Percentiles rank a stretch among this genome's conserved stretches.
These are phyloP conservation scores for Leishmania amazonensis DNA, from an alignment of 208 protist species.

Conservation along the genomic window DNA sequence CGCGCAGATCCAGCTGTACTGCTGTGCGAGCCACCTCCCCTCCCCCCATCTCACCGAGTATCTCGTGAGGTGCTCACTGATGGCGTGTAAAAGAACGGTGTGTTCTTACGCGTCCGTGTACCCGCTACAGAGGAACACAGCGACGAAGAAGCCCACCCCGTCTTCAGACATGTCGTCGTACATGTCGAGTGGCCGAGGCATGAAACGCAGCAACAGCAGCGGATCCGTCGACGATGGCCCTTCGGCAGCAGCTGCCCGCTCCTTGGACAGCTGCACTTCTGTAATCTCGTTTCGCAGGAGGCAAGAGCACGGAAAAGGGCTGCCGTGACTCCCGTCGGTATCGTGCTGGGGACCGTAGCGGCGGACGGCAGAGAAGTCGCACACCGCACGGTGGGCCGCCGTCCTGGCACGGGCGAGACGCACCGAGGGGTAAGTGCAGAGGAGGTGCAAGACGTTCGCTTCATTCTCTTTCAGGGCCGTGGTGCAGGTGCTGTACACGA, in stretches of 20 bases:
- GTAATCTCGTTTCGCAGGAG: slow-evolving; percentile 37
- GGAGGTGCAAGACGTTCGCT: slow-evolving; percentile 59
- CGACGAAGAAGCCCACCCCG: slow-evolving; percentile 68
- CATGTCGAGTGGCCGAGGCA: slow-evolving; percentile 27
- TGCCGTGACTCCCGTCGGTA: slow-evolving; percentile 10
- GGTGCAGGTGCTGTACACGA: slow-evolving; percentile 79
- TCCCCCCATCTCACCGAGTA: background rate
- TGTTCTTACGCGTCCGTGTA: slow-evolving; percentile 1
- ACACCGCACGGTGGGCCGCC: slow-evolving; percentile 32
- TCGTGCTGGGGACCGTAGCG: slow-evolving; percentile 1
- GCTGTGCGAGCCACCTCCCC: background rate
- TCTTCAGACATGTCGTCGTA: slow-evolving; percentile 31
- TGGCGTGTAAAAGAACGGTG: background rate
- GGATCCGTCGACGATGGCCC: slow-evolving; percentile 7
- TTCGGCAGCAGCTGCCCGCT: slow-evolving; percentile 11
- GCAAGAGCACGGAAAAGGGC: background rate
- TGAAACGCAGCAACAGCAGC: slow-evolving; percentile 57
- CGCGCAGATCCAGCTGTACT: background rate
- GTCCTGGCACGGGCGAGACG: slow-evolving; percentile 48
- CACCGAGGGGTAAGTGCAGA: slow-evolving; percentile 43
- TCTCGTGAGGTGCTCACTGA: background rate
- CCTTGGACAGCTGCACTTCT: slow-evolving; percentile 26
- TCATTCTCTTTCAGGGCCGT: slow-evolving; percentile 86
- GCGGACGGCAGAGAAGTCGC: slow-evolving; percentile 17
- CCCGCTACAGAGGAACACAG: slow-evolving; percentile 45